Conservation (phyloP, 2,329 filamentous ascomycete genomes). For the Diaporthe ampelina region DNA sequence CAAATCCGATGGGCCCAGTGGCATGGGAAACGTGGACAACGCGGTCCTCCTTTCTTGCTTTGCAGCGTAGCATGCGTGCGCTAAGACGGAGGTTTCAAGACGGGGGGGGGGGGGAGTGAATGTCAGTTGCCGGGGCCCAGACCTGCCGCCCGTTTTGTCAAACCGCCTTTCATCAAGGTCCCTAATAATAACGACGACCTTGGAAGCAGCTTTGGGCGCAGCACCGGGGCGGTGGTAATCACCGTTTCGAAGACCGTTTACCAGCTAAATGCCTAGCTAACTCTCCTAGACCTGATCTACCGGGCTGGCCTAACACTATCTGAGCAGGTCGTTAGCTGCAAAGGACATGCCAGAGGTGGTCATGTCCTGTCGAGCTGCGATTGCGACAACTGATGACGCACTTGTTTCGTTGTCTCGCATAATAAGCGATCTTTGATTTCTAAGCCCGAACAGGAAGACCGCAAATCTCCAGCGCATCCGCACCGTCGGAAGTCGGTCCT, state of each 20-base stretch:
- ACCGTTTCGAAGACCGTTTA: conserved; percentile 7
- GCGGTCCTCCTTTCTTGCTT: not conserved
- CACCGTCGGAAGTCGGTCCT: not conserved
- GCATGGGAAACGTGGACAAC: conserved; percentile 29
- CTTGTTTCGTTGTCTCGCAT: conserved; percentile 28
- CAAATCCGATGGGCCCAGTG: conserved; percentile 25
- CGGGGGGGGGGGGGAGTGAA: not conserved
- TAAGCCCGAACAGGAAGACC: conserved; percentile 16
- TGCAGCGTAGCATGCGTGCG: conserved; percentile 1
- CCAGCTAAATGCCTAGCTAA: no score
- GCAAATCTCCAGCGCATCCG: not conserved
- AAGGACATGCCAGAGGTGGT: not conserved
- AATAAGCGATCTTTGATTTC: conserved; percentile 20
- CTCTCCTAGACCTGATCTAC: not conserved
- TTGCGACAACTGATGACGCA: conserved; percentile 34
- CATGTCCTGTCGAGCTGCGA: not conserved
- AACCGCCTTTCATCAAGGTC: not conserved
- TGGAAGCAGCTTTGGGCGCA: not conserved
- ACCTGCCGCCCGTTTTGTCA: conserved; percentile 3
- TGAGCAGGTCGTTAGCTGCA: not conserved
- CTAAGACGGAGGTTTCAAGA: conserved; percentile 36
- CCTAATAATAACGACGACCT: no score
- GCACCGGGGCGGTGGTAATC: not conserved
- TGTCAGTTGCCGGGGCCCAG: not conserved
- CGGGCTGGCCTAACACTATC: not conserved